Base-by-base conservation (phyloP, 1,139 yeast species). In the Saccharomyces hybrid region DNA sequence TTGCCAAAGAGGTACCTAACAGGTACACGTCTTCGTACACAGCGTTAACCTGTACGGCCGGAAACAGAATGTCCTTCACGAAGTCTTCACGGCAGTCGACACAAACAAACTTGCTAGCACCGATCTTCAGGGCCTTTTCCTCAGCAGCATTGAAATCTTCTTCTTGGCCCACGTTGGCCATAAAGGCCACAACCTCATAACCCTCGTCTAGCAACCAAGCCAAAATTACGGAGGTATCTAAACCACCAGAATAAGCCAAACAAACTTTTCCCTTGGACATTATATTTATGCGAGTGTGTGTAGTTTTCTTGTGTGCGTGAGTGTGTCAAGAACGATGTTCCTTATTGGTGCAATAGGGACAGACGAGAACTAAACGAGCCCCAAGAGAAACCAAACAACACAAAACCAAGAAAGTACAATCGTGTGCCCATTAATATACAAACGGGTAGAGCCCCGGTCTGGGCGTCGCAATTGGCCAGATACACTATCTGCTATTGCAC, bases 131-230 rank as follows among this genome's bases (percentile, higher is more conserved):
- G 29, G 99, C 99, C 78, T 93, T 93, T 73, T 83, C 91, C 73
- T 89, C 88, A 60, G 99, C 99, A 59, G 93, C 99, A 61, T 85
- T 97, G 67, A 93, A 93, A 75, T 93, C 99, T 79, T 93, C 99
- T 78, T 93, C 99, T 78, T 91, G 98, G 66, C 98, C 99, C 68
- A 91, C 90, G 75, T 93, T 86, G 70, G 98, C 98, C 82, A 93
- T 82, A 79, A 93, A 93, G 53, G 98, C 97, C 70, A 93, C 85
- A 57, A 93, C 99, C 76, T 93, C 99, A 75, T 91, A 93, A 61
- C 97, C 99, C 78, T 93, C 83, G 74, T 93, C 99, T 65, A 93
- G 81, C 73, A 93, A 83, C 99, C 99, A 93, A 54, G 98, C 99
- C 64, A 93, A 83, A 68, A 93, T 93, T 58, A 95, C 89, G 46